These are phyloP conservation scores for Kwoniella heveanensis DNA, from an alignment of 768 basidiomycete genomes.

Conservation along the genomic window DNA sequence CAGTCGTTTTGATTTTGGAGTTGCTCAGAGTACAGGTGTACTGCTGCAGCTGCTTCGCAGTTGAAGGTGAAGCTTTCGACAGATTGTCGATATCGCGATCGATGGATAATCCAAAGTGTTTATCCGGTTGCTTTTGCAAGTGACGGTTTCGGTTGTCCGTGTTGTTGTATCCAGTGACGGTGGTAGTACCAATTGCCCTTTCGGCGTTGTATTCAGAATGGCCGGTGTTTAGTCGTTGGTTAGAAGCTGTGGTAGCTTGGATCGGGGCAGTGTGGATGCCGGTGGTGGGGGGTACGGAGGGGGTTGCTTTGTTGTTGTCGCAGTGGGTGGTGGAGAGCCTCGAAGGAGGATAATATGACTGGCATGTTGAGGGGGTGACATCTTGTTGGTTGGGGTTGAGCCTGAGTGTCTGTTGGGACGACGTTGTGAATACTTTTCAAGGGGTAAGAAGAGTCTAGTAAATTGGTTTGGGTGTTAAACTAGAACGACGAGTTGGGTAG, in stretches of 20 bases:
- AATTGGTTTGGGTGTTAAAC: background rate
- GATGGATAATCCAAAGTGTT: background rate
- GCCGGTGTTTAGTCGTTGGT: slow-evolving; percentile 4
- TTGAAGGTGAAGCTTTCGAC: background rate
- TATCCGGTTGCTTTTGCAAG: background rate
- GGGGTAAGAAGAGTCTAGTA: background rate
- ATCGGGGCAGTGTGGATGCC: background rate
- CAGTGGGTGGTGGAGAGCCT: slow-evolving; percentile 20
- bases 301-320: background rate
- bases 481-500: slow-evolving; percentile 11
- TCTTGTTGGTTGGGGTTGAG: slow-evolving; percentile 9
- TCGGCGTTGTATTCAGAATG: background rate
- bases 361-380: slow-evolving; percentile 13
- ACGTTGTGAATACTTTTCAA: slow-evolving; percentile 12
- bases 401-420: slow-evolving; percentile 18
- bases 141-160: background rate
- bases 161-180: background rate
- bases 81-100: background rate
- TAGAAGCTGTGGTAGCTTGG: background rate
- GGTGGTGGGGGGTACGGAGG: slow-evolving; percentile 9
- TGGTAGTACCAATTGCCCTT: slow-evolving; percentile 10
- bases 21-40: background rate
- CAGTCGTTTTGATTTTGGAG: slow-evolving; percentile 1
- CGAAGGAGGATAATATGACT: background rate
- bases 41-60: background rate